Evolutionary conservation across 371 early-diverging fungal species (phyloP), one percentile per base, ranked within the genome.

Genomic region (Nosema muscidifuracis): DNA sequence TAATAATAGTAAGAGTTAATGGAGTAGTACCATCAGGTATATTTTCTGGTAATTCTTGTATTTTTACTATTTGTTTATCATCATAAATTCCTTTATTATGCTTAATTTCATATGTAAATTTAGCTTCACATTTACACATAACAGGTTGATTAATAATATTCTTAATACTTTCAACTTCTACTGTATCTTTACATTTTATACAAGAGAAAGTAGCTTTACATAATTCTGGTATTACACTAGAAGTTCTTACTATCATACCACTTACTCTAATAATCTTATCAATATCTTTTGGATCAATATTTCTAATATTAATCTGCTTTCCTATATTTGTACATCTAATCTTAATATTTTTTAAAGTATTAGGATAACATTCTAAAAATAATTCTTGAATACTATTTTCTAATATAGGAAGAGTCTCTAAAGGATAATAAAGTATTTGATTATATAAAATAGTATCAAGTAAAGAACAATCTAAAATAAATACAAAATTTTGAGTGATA

Each of bases 11-110:
- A 18, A 97, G 90, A 0, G 95, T 90, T 80, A 95, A 92, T 22
- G 99, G 99, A 1, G 98, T 96, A 78, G 95, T 93, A 26, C 97
- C 99, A 81, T 95, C 97, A 24, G 95, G 96, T 22, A 95, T 91
- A 42, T 87, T 85, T 81, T 96, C 95, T 47, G 97, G 96, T 24
- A 96, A 94, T 82, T 99, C 99, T 82, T 99, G 99, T 80, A 99
- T 85, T 67, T 91, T 86, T 67, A 88, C 87, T 10, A 95, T 87
- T 85, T 99, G 98, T 83, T 94, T 97, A 82, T 96, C 93, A 2
- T 89, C 86, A 78, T 93, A 99, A 10, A 83, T 76, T 76, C 93
- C 93, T 30, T 92, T 89, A 81, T 93, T 92, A 78, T 94, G 94
- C 38, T 93, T 86, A 58, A 99, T 76, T 62, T 80, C 68, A 68